Percentiles rank a stretch among this genome's conserved stretches.
Conservation (phyloP, 2,329 filamentous ascomycete genomes). For the Zelopaecilomyces penicillatus region DNA sequence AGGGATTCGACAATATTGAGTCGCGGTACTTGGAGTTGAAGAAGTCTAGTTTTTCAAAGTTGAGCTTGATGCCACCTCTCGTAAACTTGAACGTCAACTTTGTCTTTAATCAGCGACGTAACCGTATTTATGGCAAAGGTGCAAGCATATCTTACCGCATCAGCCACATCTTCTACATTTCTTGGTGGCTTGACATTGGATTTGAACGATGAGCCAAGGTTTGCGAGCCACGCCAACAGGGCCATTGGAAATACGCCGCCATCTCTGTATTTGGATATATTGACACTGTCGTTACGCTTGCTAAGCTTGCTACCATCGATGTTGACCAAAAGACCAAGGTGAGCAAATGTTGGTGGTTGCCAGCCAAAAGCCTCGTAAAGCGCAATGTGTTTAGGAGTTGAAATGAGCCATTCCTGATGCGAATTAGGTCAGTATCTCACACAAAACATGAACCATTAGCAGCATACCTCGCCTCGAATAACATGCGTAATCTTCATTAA, state of each 20-base stretch:
- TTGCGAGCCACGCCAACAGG: slow-evolving; percentile 70
- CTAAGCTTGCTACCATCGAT: slow-evolving; percentile 68
- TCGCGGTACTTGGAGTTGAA: slow-evolving; percentile 62
- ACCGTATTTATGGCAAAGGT: not conserved
- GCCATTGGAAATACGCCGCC: slow-evolving; percentile 39
- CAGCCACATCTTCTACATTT: slow-evolving; percentile 59
- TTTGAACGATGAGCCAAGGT: slow-evolving; percentile 44
- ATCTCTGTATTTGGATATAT: slow-evolving; percentile 43
- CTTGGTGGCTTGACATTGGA: slow-evolving; percentile 18
- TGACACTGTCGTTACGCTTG: slow-evolving; percentile 60
- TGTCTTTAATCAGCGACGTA: slow-evolving; percentile 14
- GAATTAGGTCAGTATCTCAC: not conserved
- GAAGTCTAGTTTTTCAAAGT: slow-evolving; percentile 69
- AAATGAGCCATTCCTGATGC: slow-evolving; percentile 81
- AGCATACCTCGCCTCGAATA: slow-evolving; percentile 66
- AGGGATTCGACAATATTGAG: slow-evolving; percentile 21
- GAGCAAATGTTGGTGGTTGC: slow-evolving; percentile 66
- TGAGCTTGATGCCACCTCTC: slow-evolving; percentile 78
- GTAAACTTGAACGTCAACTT: slow-evolving; percentile 84
- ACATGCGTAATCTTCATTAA: slow-evolving; percentile 95
- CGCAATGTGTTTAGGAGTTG: slow-evolving; percentile 65
- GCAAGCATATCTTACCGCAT: slow-evolving; percentile 44
- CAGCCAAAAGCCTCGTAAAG: slow-evolving; percentile 74
- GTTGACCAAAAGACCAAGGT: slow-evolving; percentile 68
- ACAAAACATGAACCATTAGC: not conserved